These are phyloP conservation scores for Pittosporum tobira DNA, from an alignment of 129 eudicot genomes.

Conservation along the genomic window DNA sequence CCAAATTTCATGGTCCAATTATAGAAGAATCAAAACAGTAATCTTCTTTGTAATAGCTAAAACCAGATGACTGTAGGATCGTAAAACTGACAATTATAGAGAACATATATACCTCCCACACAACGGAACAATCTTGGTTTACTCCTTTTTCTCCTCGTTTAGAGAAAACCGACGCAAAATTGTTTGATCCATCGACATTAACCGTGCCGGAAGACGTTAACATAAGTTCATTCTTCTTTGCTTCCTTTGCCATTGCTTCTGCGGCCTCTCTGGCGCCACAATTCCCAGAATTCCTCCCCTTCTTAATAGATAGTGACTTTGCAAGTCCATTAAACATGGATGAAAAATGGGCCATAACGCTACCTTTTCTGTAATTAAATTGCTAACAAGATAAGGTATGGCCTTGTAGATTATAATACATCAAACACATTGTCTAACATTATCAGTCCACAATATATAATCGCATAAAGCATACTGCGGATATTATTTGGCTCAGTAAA, in stretches of 20 bases:
- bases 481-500: constrained; percentile 2
- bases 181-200: constrained; percentile 56
- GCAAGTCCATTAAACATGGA: constrained; percentile 78
- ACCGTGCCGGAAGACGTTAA: constrained; percentile 66
- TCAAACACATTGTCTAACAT: not conserved
- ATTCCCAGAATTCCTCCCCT: constrained; percentile 26
- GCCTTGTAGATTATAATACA: not conserved
- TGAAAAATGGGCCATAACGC: constrained; percentile 56
- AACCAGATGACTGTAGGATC: not conserved
- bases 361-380: constrained; percentile 19
- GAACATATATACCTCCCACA: constrained; percentile 75
- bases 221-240: constrained; percentile 65
- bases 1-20: too few species aligned
- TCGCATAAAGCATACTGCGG: not conserved
- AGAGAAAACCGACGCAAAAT: constrained; percentile 61
- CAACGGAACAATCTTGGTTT: constrained; percentile 87
- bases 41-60: too few species aligned
- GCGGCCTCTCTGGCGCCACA: constrained; percentile 60
- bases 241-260: constrained; percentile 67
- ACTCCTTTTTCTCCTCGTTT: constrained; percentile 80
- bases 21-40: too few species aligned
- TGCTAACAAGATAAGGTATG: constrained; percentile 2
- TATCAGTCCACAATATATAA: not conserved
- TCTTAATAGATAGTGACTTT: constrained; percentile 46
- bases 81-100: not conserved